These are phyloP conservation scores for Fusarium staphyleae DNA, from an alignment of 2,329 filamentous ascomycete genomes.

Conservation along the genomic window DNA sequence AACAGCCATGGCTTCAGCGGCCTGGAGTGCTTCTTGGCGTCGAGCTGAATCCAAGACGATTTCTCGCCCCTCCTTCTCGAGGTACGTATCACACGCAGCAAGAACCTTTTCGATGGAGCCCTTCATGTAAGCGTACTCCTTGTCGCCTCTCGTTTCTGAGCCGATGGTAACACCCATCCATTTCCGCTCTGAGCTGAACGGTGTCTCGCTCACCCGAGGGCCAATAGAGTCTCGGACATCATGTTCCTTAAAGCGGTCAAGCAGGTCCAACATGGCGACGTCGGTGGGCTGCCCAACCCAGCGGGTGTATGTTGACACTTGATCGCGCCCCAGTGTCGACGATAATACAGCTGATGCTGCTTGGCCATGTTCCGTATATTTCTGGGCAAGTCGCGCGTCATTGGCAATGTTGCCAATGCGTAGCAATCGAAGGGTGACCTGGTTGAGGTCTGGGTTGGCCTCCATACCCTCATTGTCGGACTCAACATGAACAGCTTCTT, in stretches of 20 bases:
- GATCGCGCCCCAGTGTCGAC: constrained; percentile 73
- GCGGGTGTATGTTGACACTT: constrained; percentile 73
- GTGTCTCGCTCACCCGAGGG: constrained; percentile 82
- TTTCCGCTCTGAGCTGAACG: constrained; percentile 96
- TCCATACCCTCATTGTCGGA: constrained; percentile 63
- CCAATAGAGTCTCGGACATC: constrained; percentile 88
- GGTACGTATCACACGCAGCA: constrained; percentile 86
- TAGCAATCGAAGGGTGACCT: constrained; percentile 80
- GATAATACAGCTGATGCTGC: constrained; percentile 80
- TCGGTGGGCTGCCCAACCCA: constrained; percentile 98
- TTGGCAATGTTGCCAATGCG: constrained; percentile 97
- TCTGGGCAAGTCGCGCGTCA: constrained; percentile 81
- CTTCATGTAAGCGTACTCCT: constrained; percentile 92
- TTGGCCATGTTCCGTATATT: constrained; percentile 72
- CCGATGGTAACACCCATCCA: constrained; percentile 98
- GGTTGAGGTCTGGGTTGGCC: constrained; percentile 62
- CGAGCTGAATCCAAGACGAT: constrained; percentile 81
- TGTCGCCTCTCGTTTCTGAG: constrained; percentile 63
- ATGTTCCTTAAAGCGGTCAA: constrained; percentile 90
- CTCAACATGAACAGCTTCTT: constrained; percentile 59
- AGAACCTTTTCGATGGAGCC: constrained; percentile 90
- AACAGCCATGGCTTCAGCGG: constrained; percentile 85
- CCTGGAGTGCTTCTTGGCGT: constrained; percentile 76
- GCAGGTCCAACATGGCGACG: constrained; percentile 92
- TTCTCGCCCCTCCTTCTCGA: constrained; percentile 85